Evolutionary conservation across 306 rosid genomes (phyloP).

Genomic region (Abrus precatorius): DNA sequence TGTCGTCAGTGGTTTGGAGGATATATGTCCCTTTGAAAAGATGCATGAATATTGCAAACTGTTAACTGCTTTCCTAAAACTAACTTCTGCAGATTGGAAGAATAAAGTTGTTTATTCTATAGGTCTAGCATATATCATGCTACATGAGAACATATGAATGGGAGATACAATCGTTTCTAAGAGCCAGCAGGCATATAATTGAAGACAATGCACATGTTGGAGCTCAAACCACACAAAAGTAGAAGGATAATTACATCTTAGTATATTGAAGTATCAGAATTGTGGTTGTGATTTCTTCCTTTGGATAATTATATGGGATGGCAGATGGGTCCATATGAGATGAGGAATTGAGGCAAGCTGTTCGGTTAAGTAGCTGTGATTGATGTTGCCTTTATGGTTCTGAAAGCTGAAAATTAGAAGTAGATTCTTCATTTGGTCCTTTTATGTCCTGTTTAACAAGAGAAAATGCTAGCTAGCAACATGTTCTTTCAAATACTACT

Average conservation of each 20-base stretch:
- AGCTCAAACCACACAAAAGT: constrained; percentile 26
- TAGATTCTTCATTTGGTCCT: constrained; percentile 29
- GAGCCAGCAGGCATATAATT: constrained; percentile 41
- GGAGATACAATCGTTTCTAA: constrained; percentile 36
- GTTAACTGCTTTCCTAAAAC: constrained; percentile 35
- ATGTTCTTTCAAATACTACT: too few species aligned
- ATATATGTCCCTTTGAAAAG: constrained; percentile 37
- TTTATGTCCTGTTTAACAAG: too few species aligned
- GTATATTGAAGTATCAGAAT: constrained; percentile 28
- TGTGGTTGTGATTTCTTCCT: constrained; percentile 44
- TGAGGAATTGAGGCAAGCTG: constrained; percentile 45
- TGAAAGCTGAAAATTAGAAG: constrained; percentile 42
- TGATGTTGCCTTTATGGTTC: constrained; percentile 37
- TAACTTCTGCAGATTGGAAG: constrained; percentile 39
- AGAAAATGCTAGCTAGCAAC: too few species aligned
- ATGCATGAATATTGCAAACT: constrained; percentile 20
- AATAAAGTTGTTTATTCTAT: constrained; percentile 43
- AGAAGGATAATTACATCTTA: constrained; percentile 10
- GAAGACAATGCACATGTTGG: constrained; percentile 52
- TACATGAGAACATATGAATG: constrained; percentile 39
- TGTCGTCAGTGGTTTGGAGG: constrained; percentile 31
- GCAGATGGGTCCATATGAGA: constrained; percentile 52
- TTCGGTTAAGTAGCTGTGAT: constrained; percentile 44
- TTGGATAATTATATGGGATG: constrained; percentile 46
- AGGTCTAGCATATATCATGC: constrained; percentile 36